A percentile compares a stretch with the other conserved stretches of the same genome.
phyloP scores from a whole-genome alignment of 495 filamentous ascomycete genomes.

The Talaromyces liani region DNA sequence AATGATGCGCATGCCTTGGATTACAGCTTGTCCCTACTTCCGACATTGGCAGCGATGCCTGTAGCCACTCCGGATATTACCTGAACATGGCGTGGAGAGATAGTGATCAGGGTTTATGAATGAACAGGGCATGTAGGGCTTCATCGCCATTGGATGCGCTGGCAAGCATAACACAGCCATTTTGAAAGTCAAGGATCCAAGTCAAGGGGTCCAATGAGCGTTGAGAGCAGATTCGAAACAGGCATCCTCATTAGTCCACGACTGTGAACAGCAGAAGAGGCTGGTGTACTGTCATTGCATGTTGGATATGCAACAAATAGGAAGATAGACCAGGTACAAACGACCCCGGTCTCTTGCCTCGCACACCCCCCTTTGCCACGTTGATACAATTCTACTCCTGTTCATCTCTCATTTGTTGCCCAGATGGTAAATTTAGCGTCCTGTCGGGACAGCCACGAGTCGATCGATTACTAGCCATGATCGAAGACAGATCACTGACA shows the following conservation, averaged over 20 bases:
- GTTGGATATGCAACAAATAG: background rate
- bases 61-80: background rate
- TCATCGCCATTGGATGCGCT: conserved; percentile 3
- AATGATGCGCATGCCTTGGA: conserved; percentile 2
- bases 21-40: background rate
- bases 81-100: background rate
- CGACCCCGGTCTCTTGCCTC: background rate
- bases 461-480: background rate
- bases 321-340: background rate
- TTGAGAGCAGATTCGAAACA: background rate
- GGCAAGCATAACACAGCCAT: conserved; percentile 4
- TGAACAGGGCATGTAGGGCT: background rate
- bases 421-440: background rate
- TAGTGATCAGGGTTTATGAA: background rate
- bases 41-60: conserved; percentile 1
- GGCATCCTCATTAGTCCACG: background rate
- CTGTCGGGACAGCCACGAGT: background rate
- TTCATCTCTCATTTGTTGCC: background rate
- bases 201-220: background rate
- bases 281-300: background rate
- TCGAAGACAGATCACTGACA: background rate
- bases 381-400: background rate
- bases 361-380: background rate
- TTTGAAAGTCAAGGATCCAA: background rate
- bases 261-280: background rate